phyloP scores from a whole-genome alignment of 108 stramenopile genomes.

The Conticribra guillardii region DNA sequence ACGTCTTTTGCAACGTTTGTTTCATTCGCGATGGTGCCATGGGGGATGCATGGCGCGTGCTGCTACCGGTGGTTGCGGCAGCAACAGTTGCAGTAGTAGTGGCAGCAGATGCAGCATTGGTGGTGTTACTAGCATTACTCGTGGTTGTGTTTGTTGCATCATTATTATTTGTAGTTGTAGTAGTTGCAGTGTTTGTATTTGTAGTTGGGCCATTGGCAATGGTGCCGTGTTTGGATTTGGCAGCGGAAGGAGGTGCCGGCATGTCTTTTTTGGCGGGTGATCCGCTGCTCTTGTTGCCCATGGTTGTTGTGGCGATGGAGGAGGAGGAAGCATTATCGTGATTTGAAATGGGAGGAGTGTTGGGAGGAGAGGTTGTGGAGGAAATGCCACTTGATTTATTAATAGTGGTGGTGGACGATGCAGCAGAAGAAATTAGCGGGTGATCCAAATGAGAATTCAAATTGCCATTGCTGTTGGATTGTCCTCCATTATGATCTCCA shows the following conservation, averaged over 20 bases:
- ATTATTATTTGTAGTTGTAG: neutral
- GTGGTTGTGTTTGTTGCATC: neutral
- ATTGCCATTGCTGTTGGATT: too few species aligned
- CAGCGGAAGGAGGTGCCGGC: constrained; percentile 9
- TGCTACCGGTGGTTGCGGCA: neutral
- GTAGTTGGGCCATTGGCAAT: too few species aligned
- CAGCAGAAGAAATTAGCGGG: too few species aligned
- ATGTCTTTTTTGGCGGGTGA: constrained; percentile 4
- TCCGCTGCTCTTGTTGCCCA: too few species aligned
- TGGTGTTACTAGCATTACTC: neutral
- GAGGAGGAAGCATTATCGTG: too few species aligned
- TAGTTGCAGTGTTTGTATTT: neutral
- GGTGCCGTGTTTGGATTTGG: constrained; percentile 1
- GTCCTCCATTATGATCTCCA: too few species aligned
- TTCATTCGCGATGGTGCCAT: constrained; percentile 23
- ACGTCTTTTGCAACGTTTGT: constrained; percentile 17
- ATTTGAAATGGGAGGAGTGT: too few species aligned
- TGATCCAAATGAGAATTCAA: too few species aligned
- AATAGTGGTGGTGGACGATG: too few species aligned
- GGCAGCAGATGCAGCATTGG: constrained; percentile 3
- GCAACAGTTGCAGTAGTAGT: neutral
- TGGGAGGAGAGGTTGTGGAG: too few species aligned
- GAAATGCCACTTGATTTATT: too few species aligned
- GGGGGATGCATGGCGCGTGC: constrained; percentile 33
- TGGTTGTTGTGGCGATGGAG: too few species aligned